Base-by-base conservation (phyloP, 202 grass and related monocot genomes). In the Carex arenaria region DNA sequence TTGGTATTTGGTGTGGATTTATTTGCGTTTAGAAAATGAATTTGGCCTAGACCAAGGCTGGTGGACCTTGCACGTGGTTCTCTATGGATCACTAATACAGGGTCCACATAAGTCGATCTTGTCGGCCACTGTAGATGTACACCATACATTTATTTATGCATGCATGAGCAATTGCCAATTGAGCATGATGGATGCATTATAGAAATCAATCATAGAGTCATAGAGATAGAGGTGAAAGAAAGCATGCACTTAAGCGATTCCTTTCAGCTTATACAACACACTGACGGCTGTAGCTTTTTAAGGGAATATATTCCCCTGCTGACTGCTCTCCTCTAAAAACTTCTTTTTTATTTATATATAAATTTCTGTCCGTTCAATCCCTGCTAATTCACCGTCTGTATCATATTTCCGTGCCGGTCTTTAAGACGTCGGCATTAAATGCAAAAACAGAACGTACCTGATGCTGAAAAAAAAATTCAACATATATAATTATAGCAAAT, bases 131-230 rank as follows among this genome's bases (percentile, higher is more conserved):
- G 64, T 67, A 81, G 36, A 67, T 34, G 60, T 65, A 51, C 79
- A 67, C 64, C 43, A 66, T n/a, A n/a, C n/a, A n/a, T n/a, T n/a
- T n/a, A n/a, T 67, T 20, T 23, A 82, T 68, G 2, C 59, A 55
- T 82, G 80, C n/a, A 53, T n/a, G n/a, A n/a, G n/a, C n/a, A n/a
- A n/a, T n/a, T n/a, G n/a, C n/a, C n/a, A n/a, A n/a, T n/a, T n/a
- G n/a, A n/a, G 80, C n/a, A 53, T 30, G 61, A 67, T 82, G 63
- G 7, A 77, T 77, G 51, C 51, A 67, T 68, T 52, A 45, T 64
- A 81, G 11, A 51, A 81, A 68, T 69, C 80, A 82, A 82, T 82
- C 60, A 82, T 82, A 23, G 80, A 69, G 78, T n/a, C n/a, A n/a
- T n/a, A n/a, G n/a, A n/a, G n/a, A n/a, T n/a, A n/a, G 80, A 69